Conservation (phyloP, 2,329 filamentous ascomycete species). For the Dothistroma pini region DNA sequence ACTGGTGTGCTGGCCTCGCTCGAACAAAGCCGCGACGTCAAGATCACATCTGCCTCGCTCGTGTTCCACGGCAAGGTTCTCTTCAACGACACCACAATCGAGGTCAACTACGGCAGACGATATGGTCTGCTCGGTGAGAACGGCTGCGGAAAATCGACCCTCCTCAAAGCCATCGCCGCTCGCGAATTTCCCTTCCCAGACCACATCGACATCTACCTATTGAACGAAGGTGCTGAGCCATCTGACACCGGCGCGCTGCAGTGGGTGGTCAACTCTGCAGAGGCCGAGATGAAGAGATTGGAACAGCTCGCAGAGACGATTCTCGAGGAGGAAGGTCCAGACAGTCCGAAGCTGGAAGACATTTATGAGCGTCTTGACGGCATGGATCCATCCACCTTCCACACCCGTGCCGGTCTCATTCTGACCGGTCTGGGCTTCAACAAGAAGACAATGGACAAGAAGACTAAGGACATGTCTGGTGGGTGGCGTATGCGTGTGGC, state of each 20-base stretch:
- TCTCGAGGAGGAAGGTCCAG: constrained; percentile 86
- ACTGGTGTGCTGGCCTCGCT: constrained; percentile 93
- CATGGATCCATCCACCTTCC: constrained; percentile 98
- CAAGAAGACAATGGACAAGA: constrained; percentile 96
- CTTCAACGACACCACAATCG: constrained; percentile 88
- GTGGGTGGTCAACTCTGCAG: constrained; percentile 94
- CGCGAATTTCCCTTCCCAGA: constrained; percentile 96
- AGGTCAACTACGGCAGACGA: constrained; percentile 86
- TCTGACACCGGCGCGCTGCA: constrained; percentile 87
- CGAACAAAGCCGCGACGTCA: constrained; percentile 83
- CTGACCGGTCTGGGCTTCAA: constrained; percentile 99
- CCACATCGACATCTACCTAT: constrained; percentile 94
- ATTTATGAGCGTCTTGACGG: constrained; percentile 99
- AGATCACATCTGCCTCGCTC: constrained; percentile 88
- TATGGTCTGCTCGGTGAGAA: constrained; percentile 98
- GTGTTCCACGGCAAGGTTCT: constrained; percentile 98
- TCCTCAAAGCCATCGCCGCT: constrained; percentile 88
- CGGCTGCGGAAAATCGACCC: constrained; percentile 98
- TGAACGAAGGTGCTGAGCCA: constrained; percentile 93
- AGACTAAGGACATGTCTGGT: constrained; percentile 99
- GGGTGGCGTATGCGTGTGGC: constrained; percentile 99
- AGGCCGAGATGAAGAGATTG: constrained; percentile 85
- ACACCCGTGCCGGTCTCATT: constrained; percentile 92
- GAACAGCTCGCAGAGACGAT: constrained; percentile 87
- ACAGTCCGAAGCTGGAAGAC: constrained; percentile 85